Evolutionary conservation across 305 asterid species (phyloP), one percentile per base, ranked within the genome.

Genomic region (Solanum chacoense): DNA sequence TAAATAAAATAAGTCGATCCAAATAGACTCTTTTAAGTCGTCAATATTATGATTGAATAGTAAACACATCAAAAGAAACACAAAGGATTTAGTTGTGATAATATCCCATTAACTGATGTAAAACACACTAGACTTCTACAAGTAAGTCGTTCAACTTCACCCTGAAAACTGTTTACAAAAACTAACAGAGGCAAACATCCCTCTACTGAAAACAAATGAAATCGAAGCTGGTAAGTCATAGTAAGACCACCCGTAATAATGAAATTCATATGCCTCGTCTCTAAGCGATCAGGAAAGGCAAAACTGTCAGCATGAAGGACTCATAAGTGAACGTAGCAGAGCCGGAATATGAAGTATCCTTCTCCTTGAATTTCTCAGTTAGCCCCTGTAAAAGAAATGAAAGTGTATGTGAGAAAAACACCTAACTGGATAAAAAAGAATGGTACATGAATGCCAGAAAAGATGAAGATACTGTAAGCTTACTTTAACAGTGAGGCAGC

Each of bases 301-400:
- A 79, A 22, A 97, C 96, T 1, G 99, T 96, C 38, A 96, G 72
- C 99, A 97, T 97, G 94, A 96, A 97, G 83, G 98, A n/a, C 88
- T 97, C 99, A 1, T 96, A 97, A 34, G 93, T 90, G 94, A 97
- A 97, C 80, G 96, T 96, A 83, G 98, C 99, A 5, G 98, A 93
- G 71, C 99, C 99, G 12, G 98, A 55, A 89, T 93, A 94, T 35
- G 94, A 69, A 31, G 93, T 90, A 91, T 97, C 99, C 95, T 95
- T 97, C 95, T 97, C 99, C 95, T 97, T 97, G 93, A 97, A 97
- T 88, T 97, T 97, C 88, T 97, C 99, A 16, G 99, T 96, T 89
- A 97, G 92, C 28, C 99, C 99, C 99, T 96, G 94, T 91, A 93
- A 11, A 76, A 42, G 6, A 50, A 20, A 83, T 71, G 84, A 40